Evolutionary conservation across 148 eudicot genomes (phyloP).

Genomic region (Rhododendron ferrugineum): DNA sequence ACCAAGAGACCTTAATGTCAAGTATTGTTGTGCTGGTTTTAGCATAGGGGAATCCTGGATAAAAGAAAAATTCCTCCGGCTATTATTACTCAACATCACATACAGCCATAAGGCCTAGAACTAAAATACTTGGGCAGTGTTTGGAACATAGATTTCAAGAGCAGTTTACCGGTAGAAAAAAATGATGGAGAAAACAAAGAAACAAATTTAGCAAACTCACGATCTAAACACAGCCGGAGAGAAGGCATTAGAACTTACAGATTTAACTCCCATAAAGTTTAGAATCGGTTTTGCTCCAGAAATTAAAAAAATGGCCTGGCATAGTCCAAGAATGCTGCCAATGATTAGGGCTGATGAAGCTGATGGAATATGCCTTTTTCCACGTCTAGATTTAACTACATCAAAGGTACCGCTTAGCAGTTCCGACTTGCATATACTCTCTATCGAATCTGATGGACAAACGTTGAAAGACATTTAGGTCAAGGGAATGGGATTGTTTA

Average conservation of each 20-base stretch:
- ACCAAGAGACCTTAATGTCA: slow-evolving; percentile 67
- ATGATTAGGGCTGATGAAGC: slow-evolving; percentile 82
- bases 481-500: not conserved
- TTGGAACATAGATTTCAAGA: not conserved
- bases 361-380: slow-evolving; percentile 59
- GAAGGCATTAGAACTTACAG: slow-evolving; percentile 11
- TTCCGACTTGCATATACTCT: slow-evolving; percentile 10
- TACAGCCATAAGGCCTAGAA: not conserved
- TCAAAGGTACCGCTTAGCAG: slow-evolving; percentile 8
- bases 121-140: not conserved
- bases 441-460: slow-evolving; percentile 15
- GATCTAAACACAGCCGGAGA: not conserved
- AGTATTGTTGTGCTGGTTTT: slow-evolving; percentile 53
- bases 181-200: not conserved
- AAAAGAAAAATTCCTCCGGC: not conserved
- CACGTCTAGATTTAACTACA: slow-evolving; percentile 14
- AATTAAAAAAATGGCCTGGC: slow-evolving; percentile 62
- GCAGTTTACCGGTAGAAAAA: not conserved
- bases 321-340: slow-evolving; percentile 57
- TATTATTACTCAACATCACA: not conserved
- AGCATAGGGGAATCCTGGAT: slow-evolving; percentile 65
- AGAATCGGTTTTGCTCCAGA: slow-evolving; percentile 51
- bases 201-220: not conserved
- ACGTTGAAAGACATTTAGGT: not conserved
- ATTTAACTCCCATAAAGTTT: slow-evolving; percentile 61